Percentiles rank a stretch among this genome's conserved stretches.
phyloP scores from a whole-genome alignment of 345 rosid genomes.

The Durio zibethinus region DNA sequence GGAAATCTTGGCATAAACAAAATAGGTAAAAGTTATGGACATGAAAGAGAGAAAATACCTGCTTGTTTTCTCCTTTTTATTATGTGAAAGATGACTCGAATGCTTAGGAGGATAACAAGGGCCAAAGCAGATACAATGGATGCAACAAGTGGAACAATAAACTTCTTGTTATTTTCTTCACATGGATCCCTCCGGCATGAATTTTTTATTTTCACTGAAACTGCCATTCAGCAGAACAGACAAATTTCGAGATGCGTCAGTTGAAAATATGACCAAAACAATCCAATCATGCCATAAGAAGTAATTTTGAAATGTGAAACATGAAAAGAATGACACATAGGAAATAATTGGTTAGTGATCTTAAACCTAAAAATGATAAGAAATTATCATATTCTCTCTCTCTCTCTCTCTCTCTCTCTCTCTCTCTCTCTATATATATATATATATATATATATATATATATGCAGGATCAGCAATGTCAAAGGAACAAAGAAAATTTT shows the following conservation, averaged over 20 bases:
- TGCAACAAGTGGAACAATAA: conserved; percentile 11
- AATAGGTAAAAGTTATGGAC: background rate
- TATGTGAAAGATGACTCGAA: background rate
- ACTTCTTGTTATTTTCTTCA: background rate
- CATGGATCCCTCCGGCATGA: background rate
- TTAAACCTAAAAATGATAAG: background rate
- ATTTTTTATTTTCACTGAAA: background rate
- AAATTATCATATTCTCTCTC: background rate
- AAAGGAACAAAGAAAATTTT: background rate
- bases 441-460: too few relatives aligned
- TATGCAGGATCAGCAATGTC: background rate
- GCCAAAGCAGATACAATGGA: background rate
- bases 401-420: background rate
- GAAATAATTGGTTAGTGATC: background rate
- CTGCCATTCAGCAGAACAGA: background rate
- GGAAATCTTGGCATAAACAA: too few relatives aligned
- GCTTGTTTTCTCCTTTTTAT: background rate
- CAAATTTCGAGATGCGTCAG: background rate
- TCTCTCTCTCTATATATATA: too few relatives aligned
- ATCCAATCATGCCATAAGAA: background rate
- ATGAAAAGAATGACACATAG: background rate
- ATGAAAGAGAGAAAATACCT: background rate
- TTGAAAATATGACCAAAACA: background rate
- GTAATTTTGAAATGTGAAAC: background rate
- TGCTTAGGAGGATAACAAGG: background rate